phyloP scores from a whole-genome alignment of 1,284 basidiomycete genomes.

The Cutaneotrichosporon sp. region DNA sequence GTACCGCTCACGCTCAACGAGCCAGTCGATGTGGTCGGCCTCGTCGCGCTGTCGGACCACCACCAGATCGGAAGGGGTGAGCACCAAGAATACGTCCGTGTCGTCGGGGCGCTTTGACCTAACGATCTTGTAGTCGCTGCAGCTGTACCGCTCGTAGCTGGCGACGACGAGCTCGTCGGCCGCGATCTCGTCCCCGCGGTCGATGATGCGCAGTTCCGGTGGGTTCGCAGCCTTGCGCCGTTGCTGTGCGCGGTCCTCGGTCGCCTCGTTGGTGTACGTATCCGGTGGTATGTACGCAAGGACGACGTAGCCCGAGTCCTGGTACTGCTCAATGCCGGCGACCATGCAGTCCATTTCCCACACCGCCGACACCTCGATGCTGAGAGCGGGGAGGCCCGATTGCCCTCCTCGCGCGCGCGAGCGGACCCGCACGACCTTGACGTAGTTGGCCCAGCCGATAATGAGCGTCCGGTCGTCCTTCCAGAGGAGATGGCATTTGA shows the following conservation, averaged over 20 bases:
- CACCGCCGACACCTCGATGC: conserved; percentile 83
- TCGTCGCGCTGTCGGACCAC: conserved; percentile 81
- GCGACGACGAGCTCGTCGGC: conserved; percentile 80
- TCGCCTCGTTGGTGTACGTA: conserved; percentile 63
- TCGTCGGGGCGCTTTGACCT: conserved; percentile 46
- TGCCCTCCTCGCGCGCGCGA: conserved; percentile 60
- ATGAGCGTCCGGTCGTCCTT: conserved; percentile 86
- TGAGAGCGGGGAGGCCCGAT: conserved; percentile 33
- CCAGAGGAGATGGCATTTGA: conserved; percentile 90
- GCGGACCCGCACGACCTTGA: conserved; percentile 83
- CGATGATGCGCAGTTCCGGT: conserved; percentile 91
- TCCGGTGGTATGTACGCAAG: conserved; percentile 67
- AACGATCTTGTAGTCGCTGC: conserved; percentile 84
- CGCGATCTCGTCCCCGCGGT: conserved; percentile 85
- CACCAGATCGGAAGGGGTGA: conserved; percentile 84
- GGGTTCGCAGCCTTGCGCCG: conserved; percentile 78
- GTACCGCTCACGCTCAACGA: conserved; percentile 81
- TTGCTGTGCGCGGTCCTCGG: conserved; percentile 69
- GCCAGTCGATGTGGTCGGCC: conserved; percentile 89
- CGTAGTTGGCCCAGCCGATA: conserved; percentile 91
- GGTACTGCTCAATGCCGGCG: conserved; percentile 80
- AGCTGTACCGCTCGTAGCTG: conserved; percentile 79
- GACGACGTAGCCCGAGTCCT: conserved; percentile 69
- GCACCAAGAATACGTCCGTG: conserved; percentile 64
- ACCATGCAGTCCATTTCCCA: conserved; percentile 97